Evolutionary conservation across 2,329 filamentous ascomycete species (phyloP), one percentile per base, ranked within the genome.

Genomic region (Colletotrichum nymphaeae): DNA sequence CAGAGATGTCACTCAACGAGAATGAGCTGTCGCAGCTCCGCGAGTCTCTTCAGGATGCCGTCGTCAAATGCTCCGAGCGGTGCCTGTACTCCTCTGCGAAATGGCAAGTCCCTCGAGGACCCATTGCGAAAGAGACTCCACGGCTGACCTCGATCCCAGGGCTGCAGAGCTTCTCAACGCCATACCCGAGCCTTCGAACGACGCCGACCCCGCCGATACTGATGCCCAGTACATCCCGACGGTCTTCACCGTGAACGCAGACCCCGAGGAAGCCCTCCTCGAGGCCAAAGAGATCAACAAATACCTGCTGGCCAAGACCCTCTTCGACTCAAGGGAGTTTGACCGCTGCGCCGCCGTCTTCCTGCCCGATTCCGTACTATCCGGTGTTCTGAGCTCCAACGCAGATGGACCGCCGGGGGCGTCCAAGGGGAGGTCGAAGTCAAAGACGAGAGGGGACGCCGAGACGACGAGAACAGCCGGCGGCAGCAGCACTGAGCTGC

Each of bases 81-180:
- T 98, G 97, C 82, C 89, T 99, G 14, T 98, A 98, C 80, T 95
- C 98, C 79, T 97, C 96, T 7, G 93, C 97, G 32, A 98, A 98
- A 91, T 99, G 97, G 97, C 98, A 81, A 69, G 78, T 62, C 62
- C 3, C 9, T 26, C 30, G 49, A 24, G 30, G 26, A 26, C 35
- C 63, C 63, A 30, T 63, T 60, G 63, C 57, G 22, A 22, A 19
- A 42, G 26, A 46, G 35, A 30, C 49, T 22, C n/a, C 46, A 65
- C 52, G 72, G 64, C 75, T 80, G 65, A 64, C 52, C 53, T 30
- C 42, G 24, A 49, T 64, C 75, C 52, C 80, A 98, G 96, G 96
- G 94, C 95, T 60, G 96, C 97, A 78, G 97, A 99, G 85, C 91
- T 98, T 76, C 91, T 98, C 71, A 94, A 94, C 79, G 93, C 97